A percentile compares a stretch with the other conserved stretches of the same genome.
phyloP scores from a whole-genome alignment of 768 basidiomycete genomes.

The Collybia sordida region DNA sequence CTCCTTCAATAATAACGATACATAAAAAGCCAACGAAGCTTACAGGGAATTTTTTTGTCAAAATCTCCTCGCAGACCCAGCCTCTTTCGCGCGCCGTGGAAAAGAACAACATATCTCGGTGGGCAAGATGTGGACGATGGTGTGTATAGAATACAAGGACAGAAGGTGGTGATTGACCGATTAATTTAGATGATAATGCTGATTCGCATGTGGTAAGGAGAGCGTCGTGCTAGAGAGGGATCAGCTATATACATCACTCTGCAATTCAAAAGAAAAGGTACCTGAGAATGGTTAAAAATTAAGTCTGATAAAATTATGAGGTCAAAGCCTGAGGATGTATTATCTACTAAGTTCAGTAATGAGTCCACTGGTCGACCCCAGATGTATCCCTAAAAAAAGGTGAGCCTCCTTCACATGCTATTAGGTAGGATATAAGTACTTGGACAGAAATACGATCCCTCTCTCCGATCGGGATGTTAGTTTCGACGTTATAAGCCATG shows the following conservation, averaged over 20 bases:
- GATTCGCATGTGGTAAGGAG: conserved; percentile 72
- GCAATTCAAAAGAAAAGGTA: conserved; percentile 21
- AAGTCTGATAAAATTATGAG: conserved; percentile 89
- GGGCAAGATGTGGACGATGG: conserved; percentile 81
- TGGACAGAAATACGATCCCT: conserved; percentile 32
- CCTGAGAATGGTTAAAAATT: conserved; percentile 94
- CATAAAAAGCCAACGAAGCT: conserved; percentile 15
- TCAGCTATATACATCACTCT: background rate
- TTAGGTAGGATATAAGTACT: conserved; percentile 9
- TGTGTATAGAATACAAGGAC: conserved; percentile 88
- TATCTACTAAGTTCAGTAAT: conserved; percentile 35
- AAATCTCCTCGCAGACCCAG: conserved; percentile 73
- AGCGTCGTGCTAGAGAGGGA: conserved; percentile 64
- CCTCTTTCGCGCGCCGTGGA: conserved; percentile 54
- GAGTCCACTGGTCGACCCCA: conserved; percentile 67
- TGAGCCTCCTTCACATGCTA: no score
- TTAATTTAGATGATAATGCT: conserved; percentile 23
- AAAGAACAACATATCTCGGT: conserved; percentile 85
- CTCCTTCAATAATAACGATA: background rate
- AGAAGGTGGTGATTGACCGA: conserved; percentile 16
- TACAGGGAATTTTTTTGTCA: conserved; percentile 65
- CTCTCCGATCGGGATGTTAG: conserved; percentile 47
- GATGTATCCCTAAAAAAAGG: conserved; percentile 63
- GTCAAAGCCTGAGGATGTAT: conserved; percentile 50
- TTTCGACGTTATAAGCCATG: conserved; percentile 62